A percentile compares a stretch with the other conserved stretches of the same genome.
These are phyloP conservation scores for Fusarium tuaranense DNA, from an alignment of 2,329 filamentous ascomycete species.

Conservation along the genomic window DNA sequence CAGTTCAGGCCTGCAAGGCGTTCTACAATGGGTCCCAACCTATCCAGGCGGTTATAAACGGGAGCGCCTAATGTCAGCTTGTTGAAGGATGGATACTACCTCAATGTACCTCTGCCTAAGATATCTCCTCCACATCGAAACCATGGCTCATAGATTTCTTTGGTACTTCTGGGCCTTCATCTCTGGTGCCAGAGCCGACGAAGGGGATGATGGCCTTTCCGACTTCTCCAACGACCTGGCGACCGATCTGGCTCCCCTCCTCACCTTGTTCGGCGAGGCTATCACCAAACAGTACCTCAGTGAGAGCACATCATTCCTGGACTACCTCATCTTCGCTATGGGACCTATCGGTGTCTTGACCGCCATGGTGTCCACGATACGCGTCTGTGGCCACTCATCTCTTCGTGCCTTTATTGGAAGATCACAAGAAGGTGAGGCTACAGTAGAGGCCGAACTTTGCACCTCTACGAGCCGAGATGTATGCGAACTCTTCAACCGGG, in stretches of 20 bases:
- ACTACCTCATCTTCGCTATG: conserved; percentile 33
- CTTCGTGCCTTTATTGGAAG: not conserved
- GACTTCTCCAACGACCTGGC: conserved; percentile 34
- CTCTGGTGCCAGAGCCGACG: not conserved
- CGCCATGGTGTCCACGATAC: not conserved
- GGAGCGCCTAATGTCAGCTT: too few relatives aligned
- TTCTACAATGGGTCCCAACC: too few relatives aligned
- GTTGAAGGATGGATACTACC: too few relatives aligned
- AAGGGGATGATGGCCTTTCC: not conserved
- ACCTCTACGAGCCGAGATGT: not conserved
- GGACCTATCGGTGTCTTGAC: not conserved
- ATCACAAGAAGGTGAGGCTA: not conserved
- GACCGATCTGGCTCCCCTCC: conserved; percentile 48
- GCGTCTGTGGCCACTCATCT: not conserved
- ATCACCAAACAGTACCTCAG: conserved; percentile 53
- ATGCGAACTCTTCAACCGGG: not conserved
- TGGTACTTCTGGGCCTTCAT: not conserved
- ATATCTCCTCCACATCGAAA: too few relatives aligned
- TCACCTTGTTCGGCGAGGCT: conserved; percentile 53
- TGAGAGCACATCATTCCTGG: conserved; percentile 44
- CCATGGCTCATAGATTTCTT: not conserved
- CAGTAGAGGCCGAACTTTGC: not conserved
- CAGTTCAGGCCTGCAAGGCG: too few relatives aligned
- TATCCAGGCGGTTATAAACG: too few relatives aligned
- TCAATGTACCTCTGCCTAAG: too few relatives aligned